Conservation (phyloP, 1,139 yeast species). For the Geotrichum restrictum region DNA sequence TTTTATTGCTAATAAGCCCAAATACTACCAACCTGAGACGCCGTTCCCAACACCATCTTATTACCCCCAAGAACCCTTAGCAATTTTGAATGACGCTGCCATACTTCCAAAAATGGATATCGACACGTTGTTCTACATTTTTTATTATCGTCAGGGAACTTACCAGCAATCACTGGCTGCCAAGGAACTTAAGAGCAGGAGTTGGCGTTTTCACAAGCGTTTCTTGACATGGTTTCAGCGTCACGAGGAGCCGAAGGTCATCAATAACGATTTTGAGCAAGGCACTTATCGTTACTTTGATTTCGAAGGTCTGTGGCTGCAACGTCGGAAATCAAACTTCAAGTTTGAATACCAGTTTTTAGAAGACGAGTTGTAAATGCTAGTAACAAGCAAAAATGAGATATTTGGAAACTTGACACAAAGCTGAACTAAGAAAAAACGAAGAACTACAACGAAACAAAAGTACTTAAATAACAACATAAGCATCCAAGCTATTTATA, state of each 20-base stretch:
- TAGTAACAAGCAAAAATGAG: too few species aligned
- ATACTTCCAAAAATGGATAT: constrained; percentile 71
- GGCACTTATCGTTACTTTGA: constrained; percentile 79
- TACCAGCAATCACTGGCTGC: constrained; percentile 80
- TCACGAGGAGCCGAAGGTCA: constrained; percentile 53
- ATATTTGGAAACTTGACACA: too few species aligned
- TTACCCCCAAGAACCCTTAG: constrained; percentile 84
- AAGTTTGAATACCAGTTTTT: constrained; percentile 50
- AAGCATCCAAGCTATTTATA: background rate
- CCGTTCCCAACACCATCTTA: constrained; percentile 89
- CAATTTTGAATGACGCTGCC: constrained; percentile 40
- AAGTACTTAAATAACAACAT: background rate
- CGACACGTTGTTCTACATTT: constrained; percentile 87
- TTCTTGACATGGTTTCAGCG: constrained; percentile 81
- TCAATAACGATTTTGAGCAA: constrained; percentile 46
- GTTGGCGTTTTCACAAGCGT: constrained; percentile 81
- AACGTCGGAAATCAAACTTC: constrained; percentile 70
- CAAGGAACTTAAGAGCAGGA: constrained; percentile 70
- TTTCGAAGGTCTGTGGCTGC: constrained; percentile 84
- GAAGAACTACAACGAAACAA: background rate
- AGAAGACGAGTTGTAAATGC: constrained; percentile 41
- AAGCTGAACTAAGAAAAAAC: background rate
- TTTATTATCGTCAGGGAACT: constrained; percentile 72
- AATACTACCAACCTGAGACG: constrained; percentile 67
- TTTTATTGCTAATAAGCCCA: constrained; percentile 79